phyloP scores from a whole-genome alignment of 108 stramenopile genomes.

The Nannochloropsis salina region DNA sequence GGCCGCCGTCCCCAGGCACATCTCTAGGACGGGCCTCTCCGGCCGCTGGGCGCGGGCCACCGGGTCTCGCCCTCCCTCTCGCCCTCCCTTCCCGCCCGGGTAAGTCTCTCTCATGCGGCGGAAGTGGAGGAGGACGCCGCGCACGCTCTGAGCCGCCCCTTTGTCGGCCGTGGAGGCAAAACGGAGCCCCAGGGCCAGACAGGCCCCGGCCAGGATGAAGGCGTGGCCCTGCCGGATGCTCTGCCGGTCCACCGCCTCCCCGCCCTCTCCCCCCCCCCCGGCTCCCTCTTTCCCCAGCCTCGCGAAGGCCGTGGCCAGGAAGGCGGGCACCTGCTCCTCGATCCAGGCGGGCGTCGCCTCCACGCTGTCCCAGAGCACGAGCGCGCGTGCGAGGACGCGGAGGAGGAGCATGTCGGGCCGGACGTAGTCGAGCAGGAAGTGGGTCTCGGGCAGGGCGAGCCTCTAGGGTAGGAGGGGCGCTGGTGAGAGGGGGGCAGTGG shows the following conservation, averaged over 20 bases:
- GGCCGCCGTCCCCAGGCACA: constrained; percentile 73
- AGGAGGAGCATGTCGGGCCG: constrained; percentile 85
- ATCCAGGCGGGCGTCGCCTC: constrained; percentile 71
- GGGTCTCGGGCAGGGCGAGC: constrained; percentile 80
- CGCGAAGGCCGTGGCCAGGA: background rate
- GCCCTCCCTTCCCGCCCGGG: background rate
- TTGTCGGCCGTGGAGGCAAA: constrained; percentile 81
- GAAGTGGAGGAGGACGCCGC: background rate
- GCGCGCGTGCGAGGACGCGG: constrained; percentile 74
- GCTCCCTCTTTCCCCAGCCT: background rate
- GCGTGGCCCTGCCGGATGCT: constrained; percentile 79
- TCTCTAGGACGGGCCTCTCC: constrained; percentile 69
- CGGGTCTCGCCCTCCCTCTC: constrained; percentile 22
- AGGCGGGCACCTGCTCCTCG: constrained; percentile 36
- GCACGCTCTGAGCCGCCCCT: constrained; percentile 42
- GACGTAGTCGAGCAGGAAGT: constrained; percentile 80
- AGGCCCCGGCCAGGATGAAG: constrained; percentile 84
- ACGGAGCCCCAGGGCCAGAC: constrained; percentile 79
- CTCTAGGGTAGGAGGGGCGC: constrained; percentile 55
- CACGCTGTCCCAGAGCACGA: constrained; percentile 84
- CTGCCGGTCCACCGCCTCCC: constrained; percentile 61
- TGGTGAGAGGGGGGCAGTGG: background rate
- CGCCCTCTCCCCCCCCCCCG: background rate
- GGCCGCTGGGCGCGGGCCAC: constrained; percentile 52
- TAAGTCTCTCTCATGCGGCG: background rate